Conservation (phyloP, 192 early-diverging fungal species). For the Backusella morwellensis region DNA sequence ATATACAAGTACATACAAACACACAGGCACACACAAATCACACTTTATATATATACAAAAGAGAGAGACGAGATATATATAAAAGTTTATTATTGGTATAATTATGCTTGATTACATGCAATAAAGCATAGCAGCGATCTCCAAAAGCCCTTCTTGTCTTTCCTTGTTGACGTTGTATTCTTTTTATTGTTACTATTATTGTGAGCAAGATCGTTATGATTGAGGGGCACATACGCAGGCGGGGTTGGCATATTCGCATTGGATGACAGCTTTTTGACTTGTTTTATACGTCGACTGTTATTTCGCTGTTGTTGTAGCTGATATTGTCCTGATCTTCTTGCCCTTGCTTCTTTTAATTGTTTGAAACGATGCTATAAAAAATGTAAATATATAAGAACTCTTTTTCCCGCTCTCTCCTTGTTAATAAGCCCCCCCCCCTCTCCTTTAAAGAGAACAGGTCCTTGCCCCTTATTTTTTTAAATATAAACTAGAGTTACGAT, state of each 20-base stretch:
- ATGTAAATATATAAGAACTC: not conserved
- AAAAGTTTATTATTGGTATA: not conserved
- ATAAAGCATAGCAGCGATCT: not conserved
- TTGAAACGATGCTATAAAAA: conserved; percentile 6
- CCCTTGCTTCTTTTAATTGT: not conserved
- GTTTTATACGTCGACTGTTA: conserved; percentile 7
- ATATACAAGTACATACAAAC: not conserved
- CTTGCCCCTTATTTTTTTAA: not conserved
- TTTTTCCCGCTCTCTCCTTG: not conserved
- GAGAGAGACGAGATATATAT: not conserved
- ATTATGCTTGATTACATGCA: conserved; percentile 2
- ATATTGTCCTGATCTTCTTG: not conserved
- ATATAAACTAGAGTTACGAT: not conserved
- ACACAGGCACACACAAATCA: not conserved
- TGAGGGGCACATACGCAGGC: conserved; percentile 12
- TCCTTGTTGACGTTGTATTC: not conserved
- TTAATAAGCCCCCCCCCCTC: not conserved
- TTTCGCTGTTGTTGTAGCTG: not conserved
- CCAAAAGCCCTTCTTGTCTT: conserved; percentile 1
- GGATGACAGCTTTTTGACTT: not conserved
- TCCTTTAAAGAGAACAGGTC: not conserved
- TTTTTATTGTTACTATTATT: not conserved
- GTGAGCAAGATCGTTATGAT: not conserved
- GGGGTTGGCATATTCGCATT: conserved; percentile 2
- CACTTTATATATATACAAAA: not conserved